Base-by-base conservation (phyloP, 2,329 filamentous ascomycete genomes). In the Colletotrichum theobromicola region DNA sequence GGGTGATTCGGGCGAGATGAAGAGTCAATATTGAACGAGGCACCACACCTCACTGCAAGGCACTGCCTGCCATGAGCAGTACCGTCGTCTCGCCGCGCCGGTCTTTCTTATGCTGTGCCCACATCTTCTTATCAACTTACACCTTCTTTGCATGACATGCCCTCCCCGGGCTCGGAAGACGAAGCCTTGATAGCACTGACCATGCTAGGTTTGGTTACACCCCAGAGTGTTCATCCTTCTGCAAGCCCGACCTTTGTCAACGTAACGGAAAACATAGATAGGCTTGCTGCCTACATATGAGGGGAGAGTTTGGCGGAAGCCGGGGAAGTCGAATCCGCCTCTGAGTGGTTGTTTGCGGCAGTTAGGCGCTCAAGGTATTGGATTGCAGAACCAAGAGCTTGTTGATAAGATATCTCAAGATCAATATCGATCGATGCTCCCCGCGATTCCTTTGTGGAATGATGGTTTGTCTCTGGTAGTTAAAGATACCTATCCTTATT, bases 161-260 rank as follows among this genome's bases (percentile, higher is more conserved):
- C 32, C 34, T 55, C 61, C 67, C 72, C 28, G 21, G 67, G 24
- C 62, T 55, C 68, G 42, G 32, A 15, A 60, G 26, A 13, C 46
- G 42, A 34, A 42, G 53, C 65, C 30, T 58, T 24, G 35, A 70
- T 21, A 28, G 53, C 71, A 62, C 67, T 34, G 67, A 46, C 67
- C 61, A 42, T 32, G 67, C 68, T 62, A 60, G 24, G 53, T 72
- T 72, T 74, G 72, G 55, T 61, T 62, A 72, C 67, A 72, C 67
- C 72, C 72, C 62, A 58, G 67, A 74, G 68, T 67, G 72, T 74
- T 72, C 68, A 42, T 72, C 72, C 62, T 71, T 66, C 26, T 30
- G 71, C 69, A 10, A 57, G 21, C 26, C 35, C 60, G 28, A 32
- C 32, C 50, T 30, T 37, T 57, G 35, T 57, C 67, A 66, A 30